Evolutionary conservation across 1,139 yeast species (phyloP), one percentile per base, ranked within the genome.

Genomic region (Sugiyamaella pinicola): DNA sequence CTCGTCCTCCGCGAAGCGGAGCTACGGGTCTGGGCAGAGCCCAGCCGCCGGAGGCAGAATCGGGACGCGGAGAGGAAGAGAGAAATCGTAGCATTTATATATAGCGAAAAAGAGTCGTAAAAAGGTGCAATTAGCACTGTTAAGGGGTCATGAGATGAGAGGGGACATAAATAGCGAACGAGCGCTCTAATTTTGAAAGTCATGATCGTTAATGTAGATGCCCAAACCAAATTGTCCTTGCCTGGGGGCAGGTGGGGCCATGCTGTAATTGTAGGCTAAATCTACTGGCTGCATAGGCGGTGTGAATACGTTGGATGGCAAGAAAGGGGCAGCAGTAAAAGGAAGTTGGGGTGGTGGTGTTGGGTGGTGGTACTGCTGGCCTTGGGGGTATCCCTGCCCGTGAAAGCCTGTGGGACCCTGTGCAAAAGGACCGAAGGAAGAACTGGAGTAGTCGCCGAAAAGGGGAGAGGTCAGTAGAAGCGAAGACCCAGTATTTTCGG

Each of bases 191-290:
- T 10, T 13, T 42, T 29, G 28, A 42, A 22, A 18, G 13, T 34
- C 49, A 22, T 31, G 42, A 2, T 46, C 49, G 22, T 46, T 37
- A 37, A 37, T 44, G 24, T 37, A 46, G 15, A 46, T 46, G 6
- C 49, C 49, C 28, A 46, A 19, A 13, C 49, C 49, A 38, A 3
- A 37, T 22, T 46, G 49, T 3, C 49, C 48, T 24, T 39, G 41
- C 26, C 48, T 37, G 24, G 41, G 41, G 21, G 47, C n/a, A 43
- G 28, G 3, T 13, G 24, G 21, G 21, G 33, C 18, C 15, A 26
- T 12, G 5, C 15, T 19, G 6, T 13, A 12, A 6, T 15, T 13
- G 19, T 39, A 26, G 24, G 6, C 12, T 31, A 31, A 4, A 8
- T 8, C n/a, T 31, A 13, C n/a, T 8, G 31, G 33, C 18, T 39